Percentiles rank a stretch among this genome's conserved stretches.
Conservation (phyloP, 345 rosid genomes). For the Ceriops decandra region DNA sequence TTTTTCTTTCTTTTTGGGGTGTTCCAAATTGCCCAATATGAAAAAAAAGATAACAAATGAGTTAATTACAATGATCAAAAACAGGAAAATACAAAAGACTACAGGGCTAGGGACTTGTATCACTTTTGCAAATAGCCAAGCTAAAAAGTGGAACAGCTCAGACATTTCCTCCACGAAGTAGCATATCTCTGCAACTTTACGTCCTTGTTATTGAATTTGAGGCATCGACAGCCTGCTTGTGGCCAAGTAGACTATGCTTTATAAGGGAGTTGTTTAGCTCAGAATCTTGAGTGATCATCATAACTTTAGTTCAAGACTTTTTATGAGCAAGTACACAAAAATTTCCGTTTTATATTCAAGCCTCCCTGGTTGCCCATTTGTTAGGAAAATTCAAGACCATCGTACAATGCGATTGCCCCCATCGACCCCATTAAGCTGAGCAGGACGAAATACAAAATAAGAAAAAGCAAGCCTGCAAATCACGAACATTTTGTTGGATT, state of each 20-base stretch:
- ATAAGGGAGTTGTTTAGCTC: background rate
- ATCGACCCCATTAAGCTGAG: slow-evolving; percentile 7
- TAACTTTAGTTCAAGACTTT: background rate
- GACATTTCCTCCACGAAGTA: background rate
- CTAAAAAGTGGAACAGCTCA: too few relatives aligned
- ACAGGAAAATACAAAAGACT: background rate
- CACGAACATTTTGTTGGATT: background rate
- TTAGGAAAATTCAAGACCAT: background rate
- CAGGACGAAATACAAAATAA: background rate
- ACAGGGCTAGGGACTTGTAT: too few relatives aligned
- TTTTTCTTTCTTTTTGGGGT: background rate
- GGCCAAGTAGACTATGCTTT: background rate
- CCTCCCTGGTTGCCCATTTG: background rate
- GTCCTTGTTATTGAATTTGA: background rate
- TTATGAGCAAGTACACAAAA: too few relatives aligned
- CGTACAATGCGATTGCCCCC: slow-evolving; percentile 2
- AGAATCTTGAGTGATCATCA: background rate
- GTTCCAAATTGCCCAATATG: background rate
- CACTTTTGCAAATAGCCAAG: too few relatives aligned
- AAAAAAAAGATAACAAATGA: background rate
- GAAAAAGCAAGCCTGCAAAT: background rate
- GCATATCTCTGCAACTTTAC: background rate
- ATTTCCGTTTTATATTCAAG: too few relatives aligned
- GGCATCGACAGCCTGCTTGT: background rate
- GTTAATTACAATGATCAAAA: background rate